A percentile compares a stretch with the other conserved stretches of the same genome.
These are phyloP conservation scores for Beverwykella pulmonaria DNA, from an alignment of 495 filamentous ascomycete species.

Conservation along the genomic window DNA sequence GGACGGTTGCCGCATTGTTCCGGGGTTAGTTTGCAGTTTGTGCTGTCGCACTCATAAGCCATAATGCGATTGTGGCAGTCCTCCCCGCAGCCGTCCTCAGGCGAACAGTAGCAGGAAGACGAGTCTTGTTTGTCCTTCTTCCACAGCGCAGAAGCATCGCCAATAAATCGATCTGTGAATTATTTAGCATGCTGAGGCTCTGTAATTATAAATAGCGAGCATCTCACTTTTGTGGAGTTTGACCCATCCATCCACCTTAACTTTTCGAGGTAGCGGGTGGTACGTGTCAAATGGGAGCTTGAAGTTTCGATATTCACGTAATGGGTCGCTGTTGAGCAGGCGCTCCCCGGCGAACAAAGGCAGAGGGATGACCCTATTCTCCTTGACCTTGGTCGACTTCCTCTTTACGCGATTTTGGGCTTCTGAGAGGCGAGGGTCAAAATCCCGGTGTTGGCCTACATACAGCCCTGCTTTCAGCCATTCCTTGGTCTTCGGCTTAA, in stretches of 20 bases:
- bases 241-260: constrained; percentile 87
- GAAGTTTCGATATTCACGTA: constrained; percentile 74
- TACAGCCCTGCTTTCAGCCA: constrained; percentile 87
- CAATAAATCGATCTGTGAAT: constrained; percentile 79
- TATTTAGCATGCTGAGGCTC: not conserved
- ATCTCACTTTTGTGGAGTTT: constrained; percentile 84
- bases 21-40: constrained; percentile 76
- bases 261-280: constrained; percentile 80
- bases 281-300: constrained; percentile 87
- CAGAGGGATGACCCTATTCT: constrained; percentile 58
- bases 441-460: constrained; percentile 72
- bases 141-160: constrained; percentile 84
- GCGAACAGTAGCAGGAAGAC: constrained; percentile 77
- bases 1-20: constrained; percentile 79
- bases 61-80: constrained; percentile 92
- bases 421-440: constrained; percentile 65
- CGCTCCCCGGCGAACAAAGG: constrained; percentile 66
- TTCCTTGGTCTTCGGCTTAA: constrained; percentile 44
- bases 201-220: not conserved
- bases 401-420: constrained; percentile 33
- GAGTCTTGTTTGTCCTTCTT: constrained; percentile 74
- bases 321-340: constrained; percentile 46
- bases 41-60: constrained; percentile 93
- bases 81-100: constrained; percentile 80
- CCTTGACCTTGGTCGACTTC: constrained; percentile 44